Evolutionary conservation across 768 basidiomycete species (phyloP), one percentile per base, ranked within the genome.

Genomic region (Trametes gibbosa): DNA sequence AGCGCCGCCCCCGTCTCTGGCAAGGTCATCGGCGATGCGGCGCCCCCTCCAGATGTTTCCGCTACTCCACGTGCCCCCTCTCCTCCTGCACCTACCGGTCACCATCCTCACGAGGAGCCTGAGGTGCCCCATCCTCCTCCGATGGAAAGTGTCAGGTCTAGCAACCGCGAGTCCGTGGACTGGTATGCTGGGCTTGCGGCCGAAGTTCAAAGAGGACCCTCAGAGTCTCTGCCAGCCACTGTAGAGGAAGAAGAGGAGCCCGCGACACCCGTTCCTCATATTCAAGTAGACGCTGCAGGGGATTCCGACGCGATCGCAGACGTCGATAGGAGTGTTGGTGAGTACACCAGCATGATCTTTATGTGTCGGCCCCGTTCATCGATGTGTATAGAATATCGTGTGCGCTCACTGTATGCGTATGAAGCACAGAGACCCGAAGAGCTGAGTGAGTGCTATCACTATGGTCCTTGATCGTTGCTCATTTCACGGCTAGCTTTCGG

Each of bases 131-230:
- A 42, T 27, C 29, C 42, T 43, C 40, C 17, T 34, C 57, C 51
- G 56, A 42, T 49, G 55, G 50, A 39, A 39, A 71, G 65, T 34
- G 56, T 63, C 37, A 62, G 69, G 37, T 74, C 79, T 34, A 79
- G 73, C 54, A 82, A 88, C 66, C 78, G 86, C 59, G 89, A 94
- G 71, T 89, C 87, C 7, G 88, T 96, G 3, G 95, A 93, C 66
- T 98, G 95, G 95, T 94, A 92, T 69, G 82, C 86, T 50, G 89
- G 87, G 32, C 79, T 96, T 13, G 94, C 95, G 13, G 89, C 88
- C 39, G 87, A 96, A 74, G 71, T 69, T 23, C 73, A 67, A 23
- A 61, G 64, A 21, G 68, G 67, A 45, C 66, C 75, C 29, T 75
- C 73, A 52, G 75, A 70, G 49, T 19, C 45, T 47, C 69, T 87